Evolutionary conservation across 371 early-diverging fungal species (phyloP), one percentile per base, ranked within the genome.

Genomic region (Mortierella sp.): DNA sequence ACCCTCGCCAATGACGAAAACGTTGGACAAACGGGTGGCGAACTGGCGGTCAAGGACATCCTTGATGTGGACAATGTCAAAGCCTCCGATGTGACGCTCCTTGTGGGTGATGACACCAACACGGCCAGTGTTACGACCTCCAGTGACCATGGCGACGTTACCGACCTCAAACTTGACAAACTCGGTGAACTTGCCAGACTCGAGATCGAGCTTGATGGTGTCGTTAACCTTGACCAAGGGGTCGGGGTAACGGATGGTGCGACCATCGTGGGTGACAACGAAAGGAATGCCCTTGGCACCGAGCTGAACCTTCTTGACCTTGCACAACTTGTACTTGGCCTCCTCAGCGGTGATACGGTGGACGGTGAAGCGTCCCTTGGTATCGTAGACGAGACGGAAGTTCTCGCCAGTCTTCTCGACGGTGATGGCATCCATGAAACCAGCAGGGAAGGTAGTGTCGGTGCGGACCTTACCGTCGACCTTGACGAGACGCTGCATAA

Each of bases 191-290:
- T 99, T 99, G 86, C 94, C 92, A 64, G 92, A 90, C 85, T 94
- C 97, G 63, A 99, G 80, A 88, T 99, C 97, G 84, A 99, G 87
- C 93, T 98, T 98, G 89, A 99, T 89, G 75, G 99, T 97, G 92
- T 99, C 99, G 95, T 97, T 97, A 83, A 94, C 96, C 92, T 97
- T 96, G 92, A 99, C 94, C 86, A 93, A 83, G 81, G 99, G 99
- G 92, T 99, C 98, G 80, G 98, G 98, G 95, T 98, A 99, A 86
- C 99, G 99, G 89, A 99, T 93, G 84, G 99, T 99, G 87, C 98
- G 97, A 67, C 99, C 99, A 88, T 99, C 99, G 92, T 99, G 97
- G 86, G 99, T 99, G 78, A 97, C 96, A 69, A 96, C 88, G 92
- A 92, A 98, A 40, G 99, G 99, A 74, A 99, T 93, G 84, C 95